A percentile compares a stretch with the other conserved stretches of the same genome.
phyloP scores from a whole-genome alignment of 2,329 filamentous ascomycete genomes.

The Hymenoscyphus repandus region DNA sequence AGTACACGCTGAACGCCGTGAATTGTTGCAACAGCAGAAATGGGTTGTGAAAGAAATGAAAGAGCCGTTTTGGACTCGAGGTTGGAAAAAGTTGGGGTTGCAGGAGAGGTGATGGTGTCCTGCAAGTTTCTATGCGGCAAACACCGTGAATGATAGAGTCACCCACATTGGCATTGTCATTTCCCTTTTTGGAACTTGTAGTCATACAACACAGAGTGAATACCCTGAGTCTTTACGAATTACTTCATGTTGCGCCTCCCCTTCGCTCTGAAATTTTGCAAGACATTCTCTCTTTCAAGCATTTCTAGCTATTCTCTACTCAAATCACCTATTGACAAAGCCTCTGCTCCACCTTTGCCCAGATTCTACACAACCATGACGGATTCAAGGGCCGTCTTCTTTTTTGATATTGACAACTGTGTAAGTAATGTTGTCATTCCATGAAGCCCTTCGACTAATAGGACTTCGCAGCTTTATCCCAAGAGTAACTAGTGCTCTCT shows the following conservation, averaged over 20 bases:
- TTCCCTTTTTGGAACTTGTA: not conserved
- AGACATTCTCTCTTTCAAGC: not conserved
- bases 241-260: not conserved
- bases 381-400: constrained; percentile 48
- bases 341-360: not conserved
- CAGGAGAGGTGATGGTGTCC: too few relatives aligned
- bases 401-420: constrained; percentile 98
- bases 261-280: not conserved
- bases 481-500: constrained; percentile 54
- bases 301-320: not conserved
- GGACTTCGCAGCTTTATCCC: constrained; percentile 61
- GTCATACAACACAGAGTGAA: not conserved
- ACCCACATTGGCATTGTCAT: not conserved
- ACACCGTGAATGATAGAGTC: not conserved
- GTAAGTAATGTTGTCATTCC: constrained; percentile 38
- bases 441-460: not conserved
- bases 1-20: not conserved
- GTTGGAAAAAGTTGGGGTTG: too few relatives aligned
- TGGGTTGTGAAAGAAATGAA: too few relatives aligned
- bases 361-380: constrained; percentile 3
- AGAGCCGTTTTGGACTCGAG: too few relatives aligned
- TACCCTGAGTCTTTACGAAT: too few relatives aligned
- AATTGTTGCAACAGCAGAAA: not conserved
- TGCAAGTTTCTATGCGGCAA: too few relatives aligned
- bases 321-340: not conserved